Base-by-base conservation (phyloP, 306 rosid species). In the Senna siamea region DNA sequence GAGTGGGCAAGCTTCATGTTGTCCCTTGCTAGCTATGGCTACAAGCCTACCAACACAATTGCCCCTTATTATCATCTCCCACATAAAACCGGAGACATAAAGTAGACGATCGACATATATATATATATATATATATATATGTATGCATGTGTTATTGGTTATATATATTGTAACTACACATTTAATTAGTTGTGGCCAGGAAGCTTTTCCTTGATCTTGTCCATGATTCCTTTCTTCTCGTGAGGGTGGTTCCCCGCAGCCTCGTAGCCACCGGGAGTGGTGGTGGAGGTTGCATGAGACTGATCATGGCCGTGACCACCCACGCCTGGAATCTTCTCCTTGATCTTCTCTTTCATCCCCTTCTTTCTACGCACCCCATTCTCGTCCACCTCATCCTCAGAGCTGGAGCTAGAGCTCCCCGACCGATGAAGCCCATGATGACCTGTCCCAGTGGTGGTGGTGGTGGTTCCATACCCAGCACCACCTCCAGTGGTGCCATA, bases 301-400 rank as follows among this genome's bases (percentile, higher is more conserved):
- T 58, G 54, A 14, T 22, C 18, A n/a, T 12, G 5, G 11, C 28
- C 47, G 10, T 50, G 8, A 20, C 57, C 68, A 0, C 76, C 81
- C 2, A 78, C 0, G 2, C 81, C 76, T 3, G 72, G 66, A 11
- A 61, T 50, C 58, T 77, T 77, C 64, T 77, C 71, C 47, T 69
- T 58, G 37, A 76, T 40, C 53, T 68, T 58, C 46, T 77, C 56
- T 40, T 6, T 82, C 80, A 87, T 9, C 38, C 89, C 89, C 89
- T 85, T 85, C 87, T 82, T 87, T 71, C 85, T 87, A 48, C 92
- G 59, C 70, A 88, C 92, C 11, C 92, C 91, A 14, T 38, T 72
- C 23, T 86, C 89, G 61, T 87, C 91, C 64, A 82, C 91, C 76
- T 84, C 91, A 0, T 84, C 79, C 88, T 84, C 40, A 17, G 89